Conservation (phyloP, 371 early-diverging fungal species). For the Rhizopus stolonifer region DNA sequence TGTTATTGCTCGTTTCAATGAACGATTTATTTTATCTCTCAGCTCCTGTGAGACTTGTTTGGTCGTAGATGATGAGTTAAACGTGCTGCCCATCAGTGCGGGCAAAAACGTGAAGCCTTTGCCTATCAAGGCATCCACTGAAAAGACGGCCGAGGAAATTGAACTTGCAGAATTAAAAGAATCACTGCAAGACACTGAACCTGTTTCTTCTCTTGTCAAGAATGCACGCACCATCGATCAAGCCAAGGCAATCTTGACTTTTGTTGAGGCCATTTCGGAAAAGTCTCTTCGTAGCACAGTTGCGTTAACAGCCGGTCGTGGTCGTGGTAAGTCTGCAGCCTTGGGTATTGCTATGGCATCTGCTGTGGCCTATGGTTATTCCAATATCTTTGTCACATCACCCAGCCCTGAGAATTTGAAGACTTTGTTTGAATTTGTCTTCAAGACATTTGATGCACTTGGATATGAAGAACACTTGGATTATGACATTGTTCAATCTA, state of each 20-base stretch:
- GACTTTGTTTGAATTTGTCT: conserved; percentile 96
- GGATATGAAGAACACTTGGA: conserved; percentile 98
- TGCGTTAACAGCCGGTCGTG: conserved; percentile 96
- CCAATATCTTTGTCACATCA: conserved; percentile 97
- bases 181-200: conserved; percentile 85
- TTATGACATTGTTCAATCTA: conserved; percentile 95
- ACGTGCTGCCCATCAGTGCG: conserved; percentile 90
- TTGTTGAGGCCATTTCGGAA: conserved; percentile 93
- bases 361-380: conserved; percentile 97
- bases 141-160: conserved; percentile 60
- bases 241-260: conserved; percentile 91
- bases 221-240: conserved; percentile 91
- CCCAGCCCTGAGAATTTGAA: conserved; percentile 98
- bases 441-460: conserved; percentile 95
- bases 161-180: conserved; percentile 83
- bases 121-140: conserved; percentile 57
- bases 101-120: conserved; percentile 91
- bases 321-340: conserved; percentile 99
- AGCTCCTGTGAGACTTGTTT: conserved; percentile 89
- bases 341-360: conserved; percentile 96
- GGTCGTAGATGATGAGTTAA: conserved; percentile 96
- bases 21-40: conserved; percentile 95
- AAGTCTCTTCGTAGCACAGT: conserved; percentile 92
- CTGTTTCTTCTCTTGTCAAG: conserved; percentile 81
- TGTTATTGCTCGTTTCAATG: conserved; percentile 96